These are phyloP conservation scores for Apiospora marii DNA, from an alignment of 2,329 filamentous ascomycete genomes.

Conservation along the genomic window DNA sequence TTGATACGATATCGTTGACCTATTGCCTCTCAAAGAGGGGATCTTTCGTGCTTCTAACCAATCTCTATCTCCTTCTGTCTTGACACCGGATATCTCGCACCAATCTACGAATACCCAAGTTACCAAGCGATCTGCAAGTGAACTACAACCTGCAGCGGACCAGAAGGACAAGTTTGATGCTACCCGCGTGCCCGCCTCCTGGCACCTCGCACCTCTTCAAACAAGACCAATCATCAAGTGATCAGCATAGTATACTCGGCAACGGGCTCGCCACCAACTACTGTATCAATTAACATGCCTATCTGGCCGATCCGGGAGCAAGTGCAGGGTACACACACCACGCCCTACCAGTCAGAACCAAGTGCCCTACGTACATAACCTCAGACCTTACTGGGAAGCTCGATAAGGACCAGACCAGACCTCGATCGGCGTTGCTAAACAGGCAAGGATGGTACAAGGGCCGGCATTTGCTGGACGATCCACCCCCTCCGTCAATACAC, in stretches of 20 bases:
- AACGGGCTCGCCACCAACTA: background rate
- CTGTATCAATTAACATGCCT: background rate
- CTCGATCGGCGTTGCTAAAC: constrained; percentile 12
- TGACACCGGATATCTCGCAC: background rate
- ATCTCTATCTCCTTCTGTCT: background rate
- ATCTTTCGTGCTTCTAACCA: background rate
- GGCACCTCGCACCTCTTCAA: background rate
- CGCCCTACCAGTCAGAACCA: background rate
- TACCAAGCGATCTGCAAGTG: background rate
- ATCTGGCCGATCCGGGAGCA: background rate
- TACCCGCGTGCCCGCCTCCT: background rate
- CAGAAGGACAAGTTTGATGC: background rate
- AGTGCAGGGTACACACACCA: background rate
- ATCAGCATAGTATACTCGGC: background rate
- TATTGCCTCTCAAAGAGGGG: background rate
- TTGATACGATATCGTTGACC: background rate
- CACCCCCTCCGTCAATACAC: background rate
- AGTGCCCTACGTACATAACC: background rate
- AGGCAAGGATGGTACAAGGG: constrained; percentile 13
- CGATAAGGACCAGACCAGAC: constrained; percentile 6
- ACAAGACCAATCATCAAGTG: background rate
- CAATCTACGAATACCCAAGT: background rate
- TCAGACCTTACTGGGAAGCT: background rate
- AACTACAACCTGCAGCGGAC: background rate
- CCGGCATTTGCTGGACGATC: constrained; percentile 16